phyloP scores from a whole-genome alignment of 1,284 basidiomycete species.

The Fomes fomentarius region DNA sequence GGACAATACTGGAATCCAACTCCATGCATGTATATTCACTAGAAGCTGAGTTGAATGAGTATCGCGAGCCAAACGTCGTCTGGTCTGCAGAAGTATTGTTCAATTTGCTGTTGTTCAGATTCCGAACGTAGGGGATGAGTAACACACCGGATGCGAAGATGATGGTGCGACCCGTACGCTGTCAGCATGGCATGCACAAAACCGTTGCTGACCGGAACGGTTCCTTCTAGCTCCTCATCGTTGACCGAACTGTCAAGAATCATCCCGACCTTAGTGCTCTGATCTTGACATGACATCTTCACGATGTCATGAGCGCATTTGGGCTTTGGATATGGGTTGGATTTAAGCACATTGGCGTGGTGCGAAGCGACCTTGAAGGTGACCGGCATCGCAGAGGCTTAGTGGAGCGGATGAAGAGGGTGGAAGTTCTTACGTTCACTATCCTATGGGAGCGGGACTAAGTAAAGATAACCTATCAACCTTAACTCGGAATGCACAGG shows the following conservation, averaged over 20 bases:
- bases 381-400: constrained; percentile 41
- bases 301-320: background rate
- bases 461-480: too few relatives aligned
- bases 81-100: constrained; percentile 34
- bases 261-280: background rate
- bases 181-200: constrained; percentile 41
- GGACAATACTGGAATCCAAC: background rate
- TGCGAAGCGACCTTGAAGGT: constrained; percentile 15
- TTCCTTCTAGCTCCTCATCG: background rate
- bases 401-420: constrained; percentile 93
- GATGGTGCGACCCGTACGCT: constrained; percentile 43
- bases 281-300: constrained; percentile 3
- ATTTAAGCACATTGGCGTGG: background rate
- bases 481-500: too few relatives aligned
- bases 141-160: constrained; percentile 27
- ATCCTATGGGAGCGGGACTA: too few relatives aligned
- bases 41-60: constrained; percentile 30
- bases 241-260: constrained; percentile 8
- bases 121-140: background rate
- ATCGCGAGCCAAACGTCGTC: constrained; percentile 36
- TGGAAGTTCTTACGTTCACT: too few relatives aligned
- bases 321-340: too few relatives aligned
- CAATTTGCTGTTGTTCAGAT: background rate
- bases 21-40: constrained; percentile 25
- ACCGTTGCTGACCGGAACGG: constrained; percentile 27